phyloP scores from a whole-genome alignment of 73 alveolate genomes.

The Blepharisma stoltei region DNA sequence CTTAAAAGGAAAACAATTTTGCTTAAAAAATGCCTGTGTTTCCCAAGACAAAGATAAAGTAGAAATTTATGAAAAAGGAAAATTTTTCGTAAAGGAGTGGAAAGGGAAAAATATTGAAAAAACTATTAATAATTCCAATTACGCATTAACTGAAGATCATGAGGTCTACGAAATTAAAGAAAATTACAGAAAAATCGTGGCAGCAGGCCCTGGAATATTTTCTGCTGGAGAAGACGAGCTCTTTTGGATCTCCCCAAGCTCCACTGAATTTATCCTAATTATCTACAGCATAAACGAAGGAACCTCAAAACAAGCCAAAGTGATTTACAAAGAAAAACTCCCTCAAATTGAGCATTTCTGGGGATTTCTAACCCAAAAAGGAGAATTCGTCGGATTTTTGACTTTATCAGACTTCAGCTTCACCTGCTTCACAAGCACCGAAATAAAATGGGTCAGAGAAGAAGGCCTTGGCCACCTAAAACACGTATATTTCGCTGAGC shows the following conservation, averaged over 20 bases:
- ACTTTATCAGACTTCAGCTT: background rate
- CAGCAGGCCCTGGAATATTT: background rate
- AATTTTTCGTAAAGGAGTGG: background rate
- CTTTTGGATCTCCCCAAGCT: background rate
- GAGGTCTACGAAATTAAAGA: background rate
- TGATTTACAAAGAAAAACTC: background rate
- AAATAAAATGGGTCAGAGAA: conserved; percentile 8
- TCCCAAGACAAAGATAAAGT: background rate
- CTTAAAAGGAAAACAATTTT: background rate
- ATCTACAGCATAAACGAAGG: background rate
- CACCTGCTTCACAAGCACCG: background rate
- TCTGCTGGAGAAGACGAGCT: background rate
- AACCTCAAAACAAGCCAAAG: background rate
- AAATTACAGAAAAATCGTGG: background rate
- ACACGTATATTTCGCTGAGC: conserved; percentile 3
- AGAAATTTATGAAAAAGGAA: background rate
- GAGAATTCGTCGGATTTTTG: conserved; percentile 7
- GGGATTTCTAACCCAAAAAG: background rate
- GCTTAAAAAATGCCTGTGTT: conserved; percentile 1
- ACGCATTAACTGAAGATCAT: background rate
- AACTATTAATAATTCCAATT: background rate
- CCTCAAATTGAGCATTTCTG: background rate
- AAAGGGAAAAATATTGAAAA: background rate
- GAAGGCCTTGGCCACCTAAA: conserved; percentile 20
- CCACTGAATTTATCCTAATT: background rate